Conservation (phyloP, 352 stramenopile genomes). For the Pythium monospermum region DNA sequence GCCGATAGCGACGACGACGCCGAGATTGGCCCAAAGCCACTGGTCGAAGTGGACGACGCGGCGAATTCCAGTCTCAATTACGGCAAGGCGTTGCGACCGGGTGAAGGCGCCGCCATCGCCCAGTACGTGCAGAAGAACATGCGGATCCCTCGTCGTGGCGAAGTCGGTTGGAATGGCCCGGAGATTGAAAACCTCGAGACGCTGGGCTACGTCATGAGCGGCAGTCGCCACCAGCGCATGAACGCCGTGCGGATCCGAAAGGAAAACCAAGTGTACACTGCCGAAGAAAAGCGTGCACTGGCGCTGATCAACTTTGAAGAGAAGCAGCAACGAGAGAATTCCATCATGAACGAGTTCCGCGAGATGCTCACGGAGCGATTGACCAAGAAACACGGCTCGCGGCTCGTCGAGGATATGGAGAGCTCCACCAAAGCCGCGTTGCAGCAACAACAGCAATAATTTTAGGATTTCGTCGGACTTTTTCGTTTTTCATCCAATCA, state of each 20-base stretch:
- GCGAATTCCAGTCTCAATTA: constrained; percentile 76
- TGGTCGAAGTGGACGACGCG: constrained; percentile 42
- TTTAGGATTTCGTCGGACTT: no score
- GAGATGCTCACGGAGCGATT: constrained; percentile 87
- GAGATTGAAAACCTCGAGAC: constrained; percentile 97
- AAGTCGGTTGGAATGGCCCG: constrained; percentile 95
- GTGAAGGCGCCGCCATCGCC: constrained; percentile 93
- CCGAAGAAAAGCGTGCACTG: constrained; percentile 97
- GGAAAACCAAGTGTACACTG: constrained; percentile 99
- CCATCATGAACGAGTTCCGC: constrained; percentile 97
- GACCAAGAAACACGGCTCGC: constrained; percentile 85
- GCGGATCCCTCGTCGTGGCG: constrained; percentile 96
- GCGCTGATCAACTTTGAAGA: constrained; percentile 98
- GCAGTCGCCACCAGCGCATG: constrained; percentile 97
- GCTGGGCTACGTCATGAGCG: constrained; percentile 96
- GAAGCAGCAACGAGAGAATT: constrained; percentile 97
- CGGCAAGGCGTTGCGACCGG: constrained; percentile 90
- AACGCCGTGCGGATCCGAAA: constrained; percentile 99
- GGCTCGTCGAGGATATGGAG: constrained; percentile 84
- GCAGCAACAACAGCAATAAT: constrained; percentile 30
- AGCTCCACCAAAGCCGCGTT: constrained; percentile 44
- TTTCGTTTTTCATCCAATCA: background rate
- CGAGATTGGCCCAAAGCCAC: constrained; percentile 82
- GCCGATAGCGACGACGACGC: constrained; percentile 69
- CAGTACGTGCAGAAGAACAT: constrained; percentile 99